Evolutionary conservation across 73 alveolate species (phyloP), one percentile per base, ranked within the genome.

Genomic region (Paramecium caudatum): DNA sequence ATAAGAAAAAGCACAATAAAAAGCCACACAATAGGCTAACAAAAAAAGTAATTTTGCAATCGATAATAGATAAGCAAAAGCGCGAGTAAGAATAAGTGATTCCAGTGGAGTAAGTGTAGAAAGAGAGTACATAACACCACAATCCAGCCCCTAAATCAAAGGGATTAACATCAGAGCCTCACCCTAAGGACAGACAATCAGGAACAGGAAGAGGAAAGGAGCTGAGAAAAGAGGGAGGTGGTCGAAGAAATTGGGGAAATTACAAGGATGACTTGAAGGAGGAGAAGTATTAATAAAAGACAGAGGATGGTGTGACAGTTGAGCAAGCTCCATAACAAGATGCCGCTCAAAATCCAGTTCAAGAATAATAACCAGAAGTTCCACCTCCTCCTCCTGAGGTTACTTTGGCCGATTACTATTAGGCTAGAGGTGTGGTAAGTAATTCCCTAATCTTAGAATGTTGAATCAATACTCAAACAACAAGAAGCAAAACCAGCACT

Each of bases 191-290:
- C 55, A 91, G 95, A 84, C 61, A 91, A n/a, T 43, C 69, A 12
- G 95, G 95, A 30, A 91, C 95, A 15, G 95, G 95, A 19, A 91
- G 92, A 55, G 95, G 91, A 34, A 91, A 65, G 43, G 92, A 85
- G 25, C 39, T 43, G 13, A 27, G 74, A 50, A 91, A 91, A 74
- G 91, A 49, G n/a, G 94, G 94, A n/a, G 69, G 88, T 3, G 94
- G 94, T 8, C 43, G 85, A 82, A 90, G 88, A 27, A 82, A 82
- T 49, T 90, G 94, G 94, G 94, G 91, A 33, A 49, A 82, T 25
- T 70, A 70, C 49, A 70, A 37, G 27, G 87, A 70, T 10, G 87
- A 70, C 27, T 37, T 70, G 12, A 70, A 70, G 62, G 47, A 70
- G 23, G 87, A 70, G 62, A 70, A 70, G 15, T 70, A 70, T 45